Evolutionary conservation across 2,329 filamentous ascomycete species (phyloP).

Genomic region (Fusarium sp.): DNA sequence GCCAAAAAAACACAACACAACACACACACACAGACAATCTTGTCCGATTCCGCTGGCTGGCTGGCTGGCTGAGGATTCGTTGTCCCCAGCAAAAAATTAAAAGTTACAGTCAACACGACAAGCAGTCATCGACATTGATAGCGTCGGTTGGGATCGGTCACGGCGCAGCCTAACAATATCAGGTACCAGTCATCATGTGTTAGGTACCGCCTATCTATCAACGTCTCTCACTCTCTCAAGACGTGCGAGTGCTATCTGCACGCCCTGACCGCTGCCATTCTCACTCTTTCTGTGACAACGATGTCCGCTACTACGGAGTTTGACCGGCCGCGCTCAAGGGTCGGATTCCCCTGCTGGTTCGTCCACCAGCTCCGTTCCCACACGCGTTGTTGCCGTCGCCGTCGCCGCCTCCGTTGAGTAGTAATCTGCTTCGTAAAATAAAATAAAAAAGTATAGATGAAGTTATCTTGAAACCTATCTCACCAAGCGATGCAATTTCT

Average conservation of each 20-base stretch:
- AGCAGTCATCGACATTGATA: slow-evolving; percentile 17
- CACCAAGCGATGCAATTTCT: slow-evolving; percentile 36
- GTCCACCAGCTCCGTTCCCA: slow-evolving; percentile 23
- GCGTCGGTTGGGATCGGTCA: neutral
- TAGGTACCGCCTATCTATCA: slow-evolving; percentile 20
- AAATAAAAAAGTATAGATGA: slow-evolving; percentile 25
- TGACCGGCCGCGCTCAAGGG: slow-evolving; percentile 29
- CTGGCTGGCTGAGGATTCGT: slow-evolving; percentile 16
- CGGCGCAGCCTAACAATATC: slow-evolving; percentile 8
- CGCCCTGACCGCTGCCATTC: slow-evolving; percentile 16
- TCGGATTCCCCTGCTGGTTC: slow-evolving; percentile 23
- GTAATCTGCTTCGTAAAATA: slow-evolving; percentile 24
- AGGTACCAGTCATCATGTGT: slow-evolving; percentile 8
- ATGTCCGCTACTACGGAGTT: slow-evolving; percentile 25
- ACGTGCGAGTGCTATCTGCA: neutral
- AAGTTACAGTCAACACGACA: slow-evolving; percentile 22
- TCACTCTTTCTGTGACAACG: slow-evolving; percentile 26
- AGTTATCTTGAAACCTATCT: slow-evolving; percentile 30
- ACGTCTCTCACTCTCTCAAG: slow-evolving; percentile 14
- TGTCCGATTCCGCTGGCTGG: slow-evolving; percentile 24
- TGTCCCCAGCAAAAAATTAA: slow-evolving; percentile 28
- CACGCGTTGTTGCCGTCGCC: slow-evolving; percentile 9
- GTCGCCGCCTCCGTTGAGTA: slow-evolving; percentile 5
- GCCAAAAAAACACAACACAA: slow-evolving; percentile 19
- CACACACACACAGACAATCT: slow-evolving; percentile 14